Conservation (phyloP, 2,329 filamentous ascomycete genomes). For the Cladobotryum protrusum region DNA sequence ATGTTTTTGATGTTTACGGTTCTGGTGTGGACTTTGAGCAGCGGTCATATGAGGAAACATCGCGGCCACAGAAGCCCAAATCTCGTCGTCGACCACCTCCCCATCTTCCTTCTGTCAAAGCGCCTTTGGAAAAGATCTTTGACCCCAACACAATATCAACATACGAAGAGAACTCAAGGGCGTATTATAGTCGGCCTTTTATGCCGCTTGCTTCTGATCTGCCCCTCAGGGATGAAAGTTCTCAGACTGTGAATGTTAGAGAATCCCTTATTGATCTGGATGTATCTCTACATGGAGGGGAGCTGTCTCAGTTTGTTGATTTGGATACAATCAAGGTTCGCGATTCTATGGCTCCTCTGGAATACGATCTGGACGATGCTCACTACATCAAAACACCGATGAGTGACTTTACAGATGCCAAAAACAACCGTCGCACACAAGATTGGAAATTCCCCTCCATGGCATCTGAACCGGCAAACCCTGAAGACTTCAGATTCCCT, state of each 20-base stretch:
- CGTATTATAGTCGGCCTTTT: constrained; percentile 49
- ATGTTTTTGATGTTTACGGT: constrained; percentile 56
- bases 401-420: constrained; percentile 52
- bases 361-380: constrained; percentile 42
- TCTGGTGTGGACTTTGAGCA: constrained; percentile 48
- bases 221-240: constrained; percentile 51
- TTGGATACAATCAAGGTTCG: constrained; percentile 54
- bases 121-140: constrained; percentile 58
- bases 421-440: constrained; percentile 44
- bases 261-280: constrained; percentile 62
- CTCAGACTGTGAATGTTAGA: constrained; percentile 43
- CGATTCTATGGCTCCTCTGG: constrained; percentile 40
- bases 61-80: constrained; percentile 48
- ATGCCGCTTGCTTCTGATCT: constrained; percentile 46
- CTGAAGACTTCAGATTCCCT: constrained; percentile 40
- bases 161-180: constrained; percentile 57
- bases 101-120: constrained; percentile 50
- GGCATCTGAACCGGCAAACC: constrained; percentile 47
- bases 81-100: constrained; percentile 52
- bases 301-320: constrained; percentile 53
- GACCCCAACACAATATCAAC: constrained; percentile 59
- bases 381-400: constrained; percentile 44
- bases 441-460: constrained; percentile 56
- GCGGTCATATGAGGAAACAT: constrained; percentile 41
- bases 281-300: constrained; percentile 49